Evolutionary conservation across 805 yeast genomes (phyloP), one percentile per base, ranked within the genome.

Genomic region (Saccharomyces jurei): DNA sequence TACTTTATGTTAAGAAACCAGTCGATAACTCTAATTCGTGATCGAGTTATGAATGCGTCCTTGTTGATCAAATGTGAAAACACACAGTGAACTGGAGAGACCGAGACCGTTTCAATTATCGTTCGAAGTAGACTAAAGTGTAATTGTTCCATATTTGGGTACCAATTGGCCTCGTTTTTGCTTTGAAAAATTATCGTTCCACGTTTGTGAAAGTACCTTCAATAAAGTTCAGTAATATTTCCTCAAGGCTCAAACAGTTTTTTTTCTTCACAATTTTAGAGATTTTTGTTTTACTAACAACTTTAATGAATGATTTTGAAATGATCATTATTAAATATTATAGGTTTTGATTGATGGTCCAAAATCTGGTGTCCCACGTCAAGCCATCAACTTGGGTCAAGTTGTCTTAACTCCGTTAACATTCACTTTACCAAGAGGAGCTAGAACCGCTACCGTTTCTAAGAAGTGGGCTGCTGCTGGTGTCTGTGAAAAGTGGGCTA

Each of bases 301-400:
- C 22, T 46, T 46, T 29, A 28, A 26, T 31, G 41, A 36, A 17
- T 36, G n/a, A 17, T 36, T 26, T 46, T 25, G 21, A 47, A 26
- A 36, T 27, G 48, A 50, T 48, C 30, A 22, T 49, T 52, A 26
- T n/a, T 8, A 17, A 49, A 57, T 52, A 52, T 61, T 59, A 48
- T 69, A 87, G 92, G 90, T 84, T 73, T 87, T 94, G 75, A 78
- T 94, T 72, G 99, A 94, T 77, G 99, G 99, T 78, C 98, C 99
- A 79, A 76, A 84, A 71, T 72, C 85, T 58, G 83, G 82, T 72
- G 87, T 94, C 71, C 82, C 87, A 74, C 89, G 99, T 81, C 98
- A 94, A 82, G 84, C 96, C 66, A 78, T 87, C 74, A 72, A 86
- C 67, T 85, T 94, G 76, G 88, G 84, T 72, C 88, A 84, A 79